Conservation (phyloP, 257 asterid genomes). For the Rhazya stricta region DNA sequence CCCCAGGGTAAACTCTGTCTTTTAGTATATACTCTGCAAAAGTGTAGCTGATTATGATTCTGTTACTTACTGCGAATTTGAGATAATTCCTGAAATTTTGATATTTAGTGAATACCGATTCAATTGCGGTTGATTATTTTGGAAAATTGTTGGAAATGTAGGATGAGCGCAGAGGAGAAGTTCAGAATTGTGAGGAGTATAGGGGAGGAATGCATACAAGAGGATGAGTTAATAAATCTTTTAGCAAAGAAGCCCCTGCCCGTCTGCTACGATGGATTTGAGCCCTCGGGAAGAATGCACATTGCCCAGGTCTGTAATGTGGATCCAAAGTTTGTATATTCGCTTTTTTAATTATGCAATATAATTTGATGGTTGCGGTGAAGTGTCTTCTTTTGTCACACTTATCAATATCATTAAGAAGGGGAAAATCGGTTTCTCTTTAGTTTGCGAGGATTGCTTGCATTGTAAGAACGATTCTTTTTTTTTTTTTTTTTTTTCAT, state of each 20-base stretch:
- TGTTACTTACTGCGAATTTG: not conserved
- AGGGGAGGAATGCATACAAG: slow-evolving; percentile 92
- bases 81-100: not conserved
- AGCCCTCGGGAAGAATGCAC: slow-evolving; percentile 96
- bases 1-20: slow-evolving; percentile 7
- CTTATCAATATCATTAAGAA: not conserved
- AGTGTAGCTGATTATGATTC: not conserved
- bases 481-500: no score
- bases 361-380: not conserved
- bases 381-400: not conserved
- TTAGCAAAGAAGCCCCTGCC: slow-evolving; percentile 64
- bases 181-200: slow-evolving; percentile 62
- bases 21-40: not conserved
- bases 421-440: not conserved
- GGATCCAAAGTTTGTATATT: not conserved
- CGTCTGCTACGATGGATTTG: slow-evolving; percentile 83
- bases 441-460: no score
- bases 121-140: not conserved
- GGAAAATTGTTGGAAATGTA: slow-evolving; percentile 6
- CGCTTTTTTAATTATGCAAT: not conserved
- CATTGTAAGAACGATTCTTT: no score
- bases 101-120: not conserved
- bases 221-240: slow-evolving; percentile 63
- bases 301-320: slow-evolving; percentile 68
- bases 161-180: slow-evolving; percentile 61